A percentile compares a stretch with the other conserved stretches of the same genome.
Evolutionary conservation across 495 filamentous ascomycete genomes (phyloP).

Genomic region (Penicillium paradoxum): DNA sequence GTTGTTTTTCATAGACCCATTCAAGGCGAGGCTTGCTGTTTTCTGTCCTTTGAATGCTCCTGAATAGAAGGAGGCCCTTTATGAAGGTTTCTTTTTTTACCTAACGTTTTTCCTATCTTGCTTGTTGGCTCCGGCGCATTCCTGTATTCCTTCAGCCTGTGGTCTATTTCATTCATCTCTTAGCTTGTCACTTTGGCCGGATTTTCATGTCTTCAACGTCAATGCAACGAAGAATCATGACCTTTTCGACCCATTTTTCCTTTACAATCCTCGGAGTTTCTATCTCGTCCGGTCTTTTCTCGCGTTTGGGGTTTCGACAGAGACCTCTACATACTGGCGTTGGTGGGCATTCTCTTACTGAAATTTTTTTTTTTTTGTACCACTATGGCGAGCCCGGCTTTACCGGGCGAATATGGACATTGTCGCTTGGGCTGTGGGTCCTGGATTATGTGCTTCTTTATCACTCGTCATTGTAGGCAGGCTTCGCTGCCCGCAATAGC

Average conservation of each 20-base stretch:
- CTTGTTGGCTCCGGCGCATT: conserved; percentile 10
- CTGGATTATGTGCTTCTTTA: background rate
- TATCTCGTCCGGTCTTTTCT: background rate
- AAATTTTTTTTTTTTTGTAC: conserved; percentile 5
- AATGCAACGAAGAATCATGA: conserved; percentile 48
- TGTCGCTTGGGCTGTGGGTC: background rate
- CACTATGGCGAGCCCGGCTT: conserved; percentile 1
- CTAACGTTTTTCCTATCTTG: conserved; percentile 4
- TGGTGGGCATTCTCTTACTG: background rate
- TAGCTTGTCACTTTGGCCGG: conserved; percentile 21
- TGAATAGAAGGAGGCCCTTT: conserved; percentile 30
- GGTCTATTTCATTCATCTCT: conserved; percentile 8
- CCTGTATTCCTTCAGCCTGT: conserved; percentile 10
- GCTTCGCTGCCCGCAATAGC: background rate
- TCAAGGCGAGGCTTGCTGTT: conserved; percentile 13
- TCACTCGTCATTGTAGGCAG: background rate
- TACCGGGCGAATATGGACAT: background rate
- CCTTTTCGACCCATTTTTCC: conserved; percentile 16
- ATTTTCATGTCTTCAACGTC: conserved; percentile 37
- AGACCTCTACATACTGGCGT: conserved; percentile 1
- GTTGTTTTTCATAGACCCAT: conserved; percentile 29
- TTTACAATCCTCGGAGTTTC: conserved; percentile 10
- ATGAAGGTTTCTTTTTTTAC: background rate
- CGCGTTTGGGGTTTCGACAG: background rate
- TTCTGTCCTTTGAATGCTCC: conserved; percentile 24